These are phyloP conservation scores for Echites panduratus DNA, from an alignment of 257 asterid species.

Conservation along the genomic window DNA sequence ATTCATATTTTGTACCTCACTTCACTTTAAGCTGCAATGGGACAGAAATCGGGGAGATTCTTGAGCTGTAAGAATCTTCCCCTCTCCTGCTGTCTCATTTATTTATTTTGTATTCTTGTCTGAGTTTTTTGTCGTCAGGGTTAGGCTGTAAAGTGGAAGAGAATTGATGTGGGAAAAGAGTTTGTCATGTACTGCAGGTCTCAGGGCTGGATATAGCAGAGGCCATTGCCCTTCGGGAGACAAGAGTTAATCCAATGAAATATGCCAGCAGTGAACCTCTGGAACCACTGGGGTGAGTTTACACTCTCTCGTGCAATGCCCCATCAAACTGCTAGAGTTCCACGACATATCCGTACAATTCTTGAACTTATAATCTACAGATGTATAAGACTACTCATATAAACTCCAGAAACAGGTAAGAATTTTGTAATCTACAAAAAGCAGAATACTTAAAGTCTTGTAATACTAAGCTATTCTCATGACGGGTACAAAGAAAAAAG, in stretches of 20 bases:
- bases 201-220: slow-evolving; percentile 4
- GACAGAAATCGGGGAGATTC: slow-evolving; percentile 14
- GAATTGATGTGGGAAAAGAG: slow-evolving; percentile 14
- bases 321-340: too few relatives aligned
- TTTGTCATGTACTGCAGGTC: slow-evolving; percentile 5
- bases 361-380: too few relatives aligned
- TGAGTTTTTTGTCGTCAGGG: slow-evolving; percentile 17
- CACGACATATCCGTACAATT: too few relatives aligned
- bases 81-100: slow-evolving; percentile 17
- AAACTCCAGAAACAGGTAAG: neutral
- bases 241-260: too few relatives aligned
- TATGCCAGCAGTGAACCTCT: too few relatives aligned
- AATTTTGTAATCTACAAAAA: neutral
- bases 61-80: slow-evolving; percentile 26
- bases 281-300: neutral
- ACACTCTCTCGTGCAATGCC: neutral
- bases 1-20: slow-evolving; percentile 1
- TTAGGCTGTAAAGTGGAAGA: slow-evolving; percentile 21
- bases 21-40: too few relatives aligned
- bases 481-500: neutral
- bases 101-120: slow-evolving; percentile 12
- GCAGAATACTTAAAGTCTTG: neutral
- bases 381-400: too few relatives aligned
- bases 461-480: neutral
- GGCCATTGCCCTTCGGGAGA: neutral